Evolutionary conservation across 73 alveolate genomes (phyloP).

Genomic region (Paramecium sonneborni): DNA sequence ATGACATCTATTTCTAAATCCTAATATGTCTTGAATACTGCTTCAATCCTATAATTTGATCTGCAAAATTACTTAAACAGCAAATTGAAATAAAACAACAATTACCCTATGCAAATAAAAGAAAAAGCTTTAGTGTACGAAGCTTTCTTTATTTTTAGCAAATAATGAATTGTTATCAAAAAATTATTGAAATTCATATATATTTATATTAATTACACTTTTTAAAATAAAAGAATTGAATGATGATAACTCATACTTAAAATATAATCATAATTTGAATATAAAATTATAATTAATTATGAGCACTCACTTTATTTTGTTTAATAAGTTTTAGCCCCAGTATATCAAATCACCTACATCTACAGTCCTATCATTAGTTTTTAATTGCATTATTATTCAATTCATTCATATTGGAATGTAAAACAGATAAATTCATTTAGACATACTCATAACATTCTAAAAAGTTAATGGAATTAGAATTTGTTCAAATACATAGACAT

Average conservation of each 20-base stretch:
- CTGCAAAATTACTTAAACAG: neutral
- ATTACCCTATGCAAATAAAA: neutral
- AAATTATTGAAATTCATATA: neutral
- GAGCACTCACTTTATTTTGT: neutral
- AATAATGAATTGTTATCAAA: neutral
- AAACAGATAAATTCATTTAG: neutral
- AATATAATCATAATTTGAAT: neutral
- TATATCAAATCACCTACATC: neutral
- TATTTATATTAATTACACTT: neutral
- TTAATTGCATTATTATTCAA: neutral
- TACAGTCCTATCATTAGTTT: neutral
- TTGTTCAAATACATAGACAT: neutral
- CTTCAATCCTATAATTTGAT: neutral
- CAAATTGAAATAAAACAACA: neutral
- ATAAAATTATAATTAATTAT: neutral
- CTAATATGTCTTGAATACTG: neutral
- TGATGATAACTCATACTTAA: neutral
- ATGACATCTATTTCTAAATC: neutral
- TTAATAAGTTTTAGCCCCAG: neutral
- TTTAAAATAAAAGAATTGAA: no score
- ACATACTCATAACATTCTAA: neutral
- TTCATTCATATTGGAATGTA: neutral
- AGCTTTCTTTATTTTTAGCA: neutral
- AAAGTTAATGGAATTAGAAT: neutral
- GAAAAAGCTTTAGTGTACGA: neutral